Percentiles rank a stretch among this genome's conserved stretches.
Conservation (phyloP, 139 green algal genomes). For the Mesotaenium endlicherianum region DNA sequence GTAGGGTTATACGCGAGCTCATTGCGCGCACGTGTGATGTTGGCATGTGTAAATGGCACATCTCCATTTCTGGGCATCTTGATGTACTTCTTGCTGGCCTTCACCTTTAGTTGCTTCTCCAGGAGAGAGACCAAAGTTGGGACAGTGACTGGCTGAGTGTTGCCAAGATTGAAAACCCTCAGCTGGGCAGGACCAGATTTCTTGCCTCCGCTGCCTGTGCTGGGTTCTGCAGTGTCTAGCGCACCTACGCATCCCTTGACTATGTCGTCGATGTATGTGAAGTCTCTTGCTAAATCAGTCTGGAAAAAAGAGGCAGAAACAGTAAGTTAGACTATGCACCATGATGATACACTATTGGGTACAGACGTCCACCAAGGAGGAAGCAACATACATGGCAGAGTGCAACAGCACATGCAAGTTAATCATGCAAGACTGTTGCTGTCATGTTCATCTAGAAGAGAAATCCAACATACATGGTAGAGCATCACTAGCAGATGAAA, state of each 20-base stretch:
- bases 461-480: too few relatives aligned
- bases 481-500: too few relatives aligned
- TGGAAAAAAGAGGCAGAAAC: too few relatives aligned
- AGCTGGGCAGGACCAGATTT: slow-evolving; percentile 21
- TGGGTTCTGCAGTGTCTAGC: slow-evolving; percentile 56
- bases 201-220: slow-evolving; percentile 27
- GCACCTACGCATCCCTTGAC: slow-evolving; percentile 63
- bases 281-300: slow-evolving; percentile 63
- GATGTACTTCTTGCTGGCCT: slow-evolving; percentile 58
- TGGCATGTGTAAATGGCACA: slow-evolving; percentile 74
- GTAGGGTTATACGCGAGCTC: slow-evolving; percentile 59
- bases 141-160: slow-evolving; percentile 71
- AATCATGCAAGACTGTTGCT: too few relatives aligned
- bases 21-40: slow-evolving; percentile 61
- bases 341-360: too few relatives aligned
- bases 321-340: too few relatives aligned
- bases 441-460: too few relatives aligned
- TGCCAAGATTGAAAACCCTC: slow-evolving; percentile 72
- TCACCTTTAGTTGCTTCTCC: slow-evolving; percentile 60
- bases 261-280: slow-evolving; percentile 84
- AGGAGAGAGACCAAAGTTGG: slow-evolving; percentile 64
- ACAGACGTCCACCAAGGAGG: too few relatives aligned
- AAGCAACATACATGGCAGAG: too few relatives aligned
- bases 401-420: too few relatives aligned
- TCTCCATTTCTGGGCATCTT: slow-evolving; percentile 68